Evolutionary conservation across 371 early-diverging fungal genomes (phyloP).

Genomic region (Rhizopus delemar): DNA sequence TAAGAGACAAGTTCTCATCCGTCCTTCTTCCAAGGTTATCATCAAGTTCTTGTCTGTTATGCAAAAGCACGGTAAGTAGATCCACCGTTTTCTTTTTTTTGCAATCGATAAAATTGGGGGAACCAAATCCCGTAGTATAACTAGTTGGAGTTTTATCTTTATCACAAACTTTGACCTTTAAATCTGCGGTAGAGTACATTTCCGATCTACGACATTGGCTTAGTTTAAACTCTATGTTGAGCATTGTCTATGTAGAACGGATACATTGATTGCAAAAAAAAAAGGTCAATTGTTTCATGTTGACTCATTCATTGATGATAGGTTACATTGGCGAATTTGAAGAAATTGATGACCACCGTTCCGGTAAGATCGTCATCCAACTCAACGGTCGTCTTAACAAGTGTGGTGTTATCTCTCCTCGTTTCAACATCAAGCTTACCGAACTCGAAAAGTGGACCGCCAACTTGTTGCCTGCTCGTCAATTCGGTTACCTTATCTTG

Average conservation of each 20-base stretch:
- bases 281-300: background rate
- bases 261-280: constrained; percentile 10
- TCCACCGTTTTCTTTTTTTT: constrained; percentile 3
- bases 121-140: constrained; percentile 1
- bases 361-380: constrained; percentile 99
- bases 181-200: constrained; percentile 65
- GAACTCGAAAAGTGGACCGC: constrained; percentile 98
- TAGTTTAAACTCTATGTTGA: constrained; percentile 12
- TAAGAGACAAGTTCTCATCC: constrained; percentile 97
- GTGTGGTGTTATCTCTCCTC: constrained; percentile 99
- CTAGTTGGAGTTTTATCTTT: constrained; percentile 46
- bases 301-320: constrained; percentile 26
- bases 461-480: constrained; percentile 99
- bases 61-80: constrained; percentile 93
- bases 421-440: constrained; percentile 95
- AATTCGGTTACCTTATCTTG: constrained; percentile 97
- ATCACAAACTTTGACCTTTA: constrained; percentile 65
- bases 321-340: constrained; percentile 99
- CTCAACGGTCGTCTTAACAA: constrained; percentile 99
- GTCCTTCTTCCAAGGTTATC: constrained; percentile 96
- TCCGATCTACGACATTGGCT: constrained; percentile 24
- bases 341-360: constrained; percentile 98
- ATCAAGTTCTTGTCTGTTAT: constrained; percentile 98
- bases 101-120: background rate
- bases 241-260: constrained; percentile 20